Evolutionary conservation across 2,329 filamentous ascomycete species (phyloP).

Genomic region (Diplodia corticola): DNA sequence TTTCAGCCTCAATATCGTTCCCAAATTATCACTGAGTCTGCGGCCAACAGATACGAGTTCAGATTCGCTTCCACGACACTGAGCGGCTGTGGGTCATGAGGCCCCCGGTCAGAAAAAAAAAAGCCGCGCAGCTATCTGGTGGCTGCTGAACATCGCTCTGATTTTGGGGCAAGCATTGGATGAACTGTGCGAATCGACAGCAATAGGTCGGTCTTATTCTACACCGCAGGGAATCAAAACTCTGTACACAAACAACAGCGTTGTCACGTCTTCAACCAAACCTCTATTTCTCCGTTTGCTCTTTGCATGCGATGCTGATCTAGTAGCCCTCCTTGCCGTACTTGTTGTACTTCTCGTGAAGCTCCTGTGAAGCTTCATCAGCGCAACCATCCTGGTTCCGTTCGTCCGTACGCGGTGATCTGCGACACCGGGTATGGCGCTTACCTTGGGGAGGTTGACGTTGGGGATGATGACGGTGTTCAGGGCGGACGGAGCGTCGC

Average conservation of each 20-base stretch:
- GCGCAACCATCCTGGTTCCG: background rate
- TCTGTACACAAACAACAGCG: constrained; percentile 20
- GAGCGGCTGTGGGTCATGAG: background rate
- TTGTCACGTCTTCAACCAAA: background rate
- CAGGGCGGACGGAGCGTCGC: constrained; percentile 90
- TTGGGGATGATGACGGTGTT: constrained; percentile 94
- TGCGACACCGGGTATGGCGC: background rate
- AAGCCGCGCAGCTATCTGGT: background rate
- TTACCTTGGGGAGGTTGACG: constrained; percentile 79
- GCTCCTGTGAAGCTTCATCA: constrained; percentile 56
- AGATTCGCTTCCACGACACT: background rate
- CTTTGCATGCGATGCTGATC: background rate
- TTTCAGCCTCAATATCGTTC: background rate
- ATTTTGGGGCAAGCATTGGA: background rate
- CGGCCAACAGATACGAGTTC: background rate
- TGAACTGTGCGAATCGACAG: background rate
- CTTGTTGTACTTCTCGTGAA: constrained; percentile 99
- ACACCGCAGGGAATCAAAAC: constrained; percentile 20
- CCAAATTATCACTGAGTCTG: background rate
- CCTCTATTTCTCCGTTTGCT: background rate
- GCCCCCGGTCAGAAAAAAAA: background rate
- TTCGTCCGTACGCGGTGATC: background rate
- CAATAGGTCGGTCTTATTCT: constrained; percentile 16
- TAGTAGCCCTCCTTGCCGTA: constrained; percentile 95
- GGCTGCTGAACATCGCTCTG: background rate